Evolutionary conservation across 371 early-diverging fungal species (phyloP), one percentile per base, ranked within the genome.

Genomic region (Phascolomyces articulosus): DNA sequence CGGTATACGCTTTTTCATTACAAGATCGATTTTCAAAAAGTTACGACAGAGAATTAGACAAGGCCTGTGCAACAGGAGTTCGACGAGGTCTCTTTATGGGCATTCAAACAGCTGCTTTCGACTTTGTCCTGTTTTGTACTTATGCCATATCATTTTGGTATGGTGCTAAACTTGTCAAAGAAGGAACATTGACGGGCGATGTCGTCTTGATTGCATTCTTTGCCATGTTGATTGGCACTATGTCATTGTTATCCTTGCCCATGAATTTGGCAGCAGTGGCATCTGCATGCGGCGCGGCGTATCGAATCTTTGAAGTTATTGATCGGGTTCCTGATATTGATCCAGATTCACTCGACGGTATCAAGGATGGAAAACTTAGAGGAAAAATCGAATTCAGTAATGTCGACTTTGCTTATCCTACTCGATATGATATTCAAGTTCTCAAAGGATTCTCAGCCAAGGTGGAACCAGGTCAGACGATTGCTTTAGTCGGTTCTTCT

Each of bases 401-500:
- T 66, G 85, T 98, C 31, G 58, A 79, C 40, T 96, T 93, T 70
- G 56, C 74, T 49, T 94, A 94, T 58, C 93, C 95, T 20, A 83
- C 90, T 21, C 88, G 94, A 49, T 86, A 88, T 6, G 87, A 93
- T 56, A 83, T 89, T n/a, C 86, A 76, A 3, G 87, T 91, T 31
- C 75, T 94, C 28, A 78, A 87, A 44, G 72, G 77, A 21, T 68
- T 93, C 47, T 82, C 72, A 60, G 71, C 94, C 24, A 81, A 69
- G 4, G 80, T 94, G 47, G 67, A 80, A 44, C 86, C 96, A 6
- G 94, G 94, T 28, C 79, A 87, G 65, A 92, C 89, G 20, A 86
- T 91, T 13, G 94, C 92, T 3, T 78, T 93, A 55, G 93, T 92
- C 18, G 94, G 93, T 41, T 83, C 85, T 40, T 93, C 93, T 34